Evolutionary conservation across 2,329 filamentous ascomycete genomes (phyloP).

Genomic region (Furcasterigmium sp.): DNA sequence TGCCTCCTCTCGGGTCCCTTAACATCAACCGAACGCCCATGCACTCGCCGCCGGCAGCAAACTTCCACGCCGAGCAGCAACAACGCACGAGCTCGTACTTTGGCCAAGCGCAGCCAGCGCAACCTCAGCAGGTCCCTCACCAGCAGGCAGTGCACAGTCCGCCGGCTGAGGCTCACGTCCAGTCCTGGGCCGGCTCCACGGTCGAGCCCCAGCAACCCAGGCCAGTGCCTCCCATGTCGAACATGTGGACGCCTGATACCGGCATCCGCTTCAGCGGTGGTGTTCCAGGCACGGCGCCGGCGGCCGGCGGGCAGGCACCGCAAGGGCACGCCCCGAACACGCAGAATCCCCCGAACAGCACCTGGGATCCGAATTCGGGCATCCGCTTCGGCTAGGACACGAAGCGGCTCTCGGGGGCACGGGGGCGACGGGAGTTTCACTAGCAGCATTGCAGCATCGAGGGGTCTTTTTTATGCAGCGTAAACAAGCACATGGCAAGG

Average conservation of each 20-base stretch:
- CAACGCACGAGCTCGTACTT: conserved; percentile 13
- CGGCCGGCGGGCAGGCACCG: conserved; percentile 12
- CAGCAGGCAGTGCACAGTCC: conserved; percentile 15
- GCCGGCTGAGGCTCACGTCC: conserved; percentile 45
- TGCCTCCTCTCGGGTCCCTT: conserved; percentile 44
- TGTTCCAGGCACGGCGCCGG: conserved; percentile 19
- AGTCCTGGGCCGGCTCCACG: conserved; percentile 50
- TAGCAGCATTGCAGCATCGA: not conserved
- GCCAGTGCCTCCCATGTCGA: conserved; percentile 38
- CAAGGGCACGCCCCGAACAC: conserved; percentile 15
- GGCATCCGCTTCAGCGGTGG: conserved; percentile 69
- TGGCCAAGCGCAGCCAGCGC: conserved; percentile 6
- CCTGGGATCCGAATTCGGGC: conserved; percentile 55
- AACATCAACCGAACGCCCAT: conserved; percentile 26
- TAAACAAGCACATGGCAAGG: too few relatives aligned
- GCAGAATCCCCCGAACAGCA: conserved; percentile 26
- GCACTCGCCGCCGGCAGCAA: conserved; percentile 12
- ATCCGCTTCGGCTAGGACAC: conserved; percentile 45
- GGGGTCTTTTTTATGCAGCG: not conserved
- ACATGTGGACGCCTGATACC: conserved; percentile 74
- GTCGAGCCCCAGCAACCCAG: conserved; percentile 51
- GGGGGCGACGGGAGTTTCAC: not conserved
- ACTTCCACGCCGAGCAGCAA: conserved; percentile 10
- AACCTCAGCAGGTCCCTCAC: conserved; percentile 1
- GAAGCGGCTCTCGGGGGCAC: not conserved